Percentiles rank a stretch among this genome's conserved stretches.
These are phyloP conservation scores for Boletus pseudo-olivaceus DNA, from an alignment of 768 basidiomycete genomes.

Conservation along the genomic window DNA sequence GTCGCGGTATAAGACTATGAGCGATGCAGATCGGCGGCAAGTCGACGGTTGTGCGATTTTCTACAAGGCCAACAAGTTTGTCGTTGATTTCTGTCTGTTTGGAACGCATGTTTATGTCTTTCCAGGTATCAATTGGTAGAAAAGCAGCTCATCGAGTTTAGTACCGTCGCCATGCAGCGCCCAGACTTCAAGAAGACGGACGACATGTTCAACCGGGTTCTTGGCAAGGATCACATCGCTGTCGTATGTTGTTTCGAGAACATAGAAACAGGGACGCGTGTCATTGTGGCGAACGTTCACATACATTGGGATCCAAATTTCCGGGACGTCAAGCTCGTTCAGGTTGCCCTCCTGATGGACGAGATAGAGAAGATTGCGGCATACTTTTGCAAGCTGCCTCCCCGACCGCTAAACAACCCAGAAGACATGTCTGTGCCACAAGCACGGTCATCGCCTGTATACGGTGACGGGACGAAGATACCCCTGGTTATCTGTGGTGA, in stretches of 20 bases:
- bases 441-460: conserved; percentile 58
- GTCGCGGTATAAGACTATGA: conserved; percentile 91
- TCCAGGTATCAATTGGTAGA: conserved; percentile 88
- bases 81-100: conserved; percentile 18
- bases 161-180: conserved; percentile 86
- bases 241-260: conserved; percentile 85
- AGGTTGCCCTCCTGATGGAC: conserved; percentile 87
- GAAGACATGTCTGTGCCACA: conserved; percentile 27
- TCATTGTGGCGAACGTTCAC: conserved; percentile 89
- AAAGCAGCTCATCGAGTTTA: conserved; percentile 91
- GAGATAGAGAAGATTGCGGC: conserved; percentile 88
- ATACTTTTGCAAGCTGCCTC: conserved; percentile 81
- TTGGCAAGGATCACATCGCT: conserved; percentile 92
- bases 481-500: conserved; percentile 92
- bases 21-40: conserved; percentile 73
- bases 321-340: conserved; percentile 96
- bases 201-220: conserved; percentile 98
- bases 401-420: conserved; percentile 43
- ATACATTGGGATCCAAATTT: conserved; percentile 91
- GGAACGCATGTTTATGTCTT: conserved; percentile 2
- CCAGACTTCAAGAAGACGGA: conserved; percentile 96
- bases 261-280: conserved; percentile 77
- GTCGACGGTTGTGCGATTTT: conserved; percentile 98
- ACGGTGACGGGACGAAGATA: conserved; percentile 84
- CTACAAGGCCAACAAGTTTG: conserved; percentile 85